Conservation (phyloP, 2,329 filamentous ascomycete genomes). For the Aspergillus pseudonomiae region DNA sequence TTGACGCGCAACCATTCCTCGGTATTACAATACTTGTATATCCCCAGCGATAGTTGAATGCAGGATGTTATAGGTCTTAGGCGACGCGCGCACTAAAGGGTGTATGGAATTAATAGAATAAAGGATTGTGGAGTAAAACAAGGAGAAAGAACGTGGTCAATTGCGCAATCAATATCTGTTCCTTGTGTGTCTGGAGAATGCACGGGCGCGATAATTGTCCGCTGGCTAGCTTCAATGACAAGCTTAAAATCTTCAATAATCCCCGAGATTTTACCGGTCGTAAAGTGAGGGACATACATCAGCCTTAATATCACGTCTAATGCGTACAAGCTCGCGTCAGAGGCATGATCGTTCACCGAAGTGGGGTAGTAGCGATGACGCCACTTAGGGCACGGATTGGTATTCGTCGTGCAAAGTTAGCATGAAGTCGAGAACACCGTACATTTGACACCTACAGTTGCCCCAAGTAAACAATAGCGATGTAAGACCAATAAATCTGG, state of each 20-base stretch:
- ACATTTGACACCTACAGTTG: background rate
- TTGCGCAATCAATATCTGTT: too few species aligned
- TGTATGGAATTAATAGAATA: too few species aligned
- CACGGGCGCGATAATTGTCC: too few species aligned
- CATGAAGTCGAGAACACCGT: background rate
- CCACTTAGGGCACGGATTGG: background rate
- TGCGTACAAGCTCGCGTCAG: background rate
- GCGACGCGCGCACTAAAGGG: too few species aligned
- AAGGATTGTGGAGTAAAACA: too few species aligned
- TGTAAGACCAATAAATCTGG: background rate
- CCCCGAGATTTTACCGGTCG: background rate
- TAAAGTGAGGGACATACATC: background rate
- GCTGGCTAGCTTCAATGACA: too few species aligned
- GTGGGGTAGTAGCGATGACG: background rate
- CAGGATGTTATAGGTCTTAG: too few species aligned
- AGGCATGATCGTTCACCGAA: background rate
- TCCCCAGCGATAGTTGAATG: too few species aligned
- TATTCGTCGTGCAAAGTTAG: background rate
- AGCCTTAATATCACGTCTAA: background rate
- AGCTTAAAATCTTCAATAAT: background rate
- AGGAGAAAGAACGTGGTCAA: too few species aligned
- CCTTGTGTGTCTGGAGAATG: too few species aligned
- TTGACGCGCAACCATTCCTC: too few species aligned
- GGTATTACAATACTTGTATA: too few species aligned
- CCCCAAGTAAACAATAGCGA: background rate